Percentiles rank a stretch among this genome's conserved stretches.
Conservation (phyloP, 1,139 yeast genomes). For the Kurtzmaniella natalensis region DNA sequence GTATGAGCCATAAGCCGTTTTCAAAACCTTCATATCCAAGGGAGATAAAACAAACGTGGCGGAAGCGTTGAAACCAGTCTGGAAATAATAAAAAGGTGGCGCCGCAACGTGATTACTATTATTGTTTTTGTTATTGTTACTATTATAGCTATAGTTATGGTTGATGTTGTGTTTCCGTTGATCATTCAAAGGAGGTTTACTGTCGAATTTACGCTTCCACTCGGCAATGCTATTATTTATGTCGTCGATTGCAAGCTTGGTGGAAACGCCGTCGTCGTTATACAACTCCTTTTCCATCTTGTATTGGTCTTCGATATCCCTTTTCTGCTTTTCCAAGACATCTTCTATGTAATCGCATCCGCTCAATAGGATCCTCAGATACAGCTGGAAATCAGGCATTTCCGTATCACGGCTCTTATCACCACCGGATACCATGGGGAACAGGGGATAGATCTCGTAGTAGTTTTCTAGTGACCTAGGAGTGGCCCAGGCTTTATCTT, state of each 20-base stretch:
- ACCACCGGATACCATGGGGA: slow-evolving; percentile 24
- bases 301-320: slow-evolving; percentile 40
- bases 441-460: slow-evolving; percentile 21
- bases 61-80: slow-evolving; percentile 67
- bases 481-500: slow-evolving; percentile 55
- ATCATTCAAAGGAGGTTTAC: not conserved
- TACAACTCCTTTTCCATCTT: slow-evolving; percentile 56
- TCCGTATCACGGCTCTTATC: slow-evolving; percentile 7
- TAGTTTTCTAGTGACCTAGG: slow-evolving; percentile 44
- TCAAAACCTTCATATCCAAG: slow-evolving; percentile 71
- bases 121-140: not conserved
- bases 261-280: slow-evolving; percentile 57
- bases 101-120: not conserved
- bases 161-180: no score
- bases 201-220: slow-evolving; percentile 25
- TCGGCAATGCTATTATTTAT: slow-evolving; percentile 44
- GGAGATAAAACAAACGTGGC: slow-evolving; percentile 69
- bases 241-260: slow-evolving; percentile 50
- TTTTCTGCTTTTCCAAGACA: slow-evolving; percentile 56
- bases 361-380: slow-evolving; percentile 61
- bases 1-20: slow-evolving; percentile 59
- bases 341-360: slow-evolving; percentile 47
- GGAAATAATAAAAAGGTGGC: slow-evolving; percentile 45
- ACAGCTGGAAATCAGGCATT: slow-evolving; percentile 23
- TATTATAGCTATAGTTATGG: not conserved